A percentile compares a stretch with the other conserved stretches of the same genome.
Conservation (phyloP, 768 basidiomycete species). For the Cystobasidium ongulense region DNA sequence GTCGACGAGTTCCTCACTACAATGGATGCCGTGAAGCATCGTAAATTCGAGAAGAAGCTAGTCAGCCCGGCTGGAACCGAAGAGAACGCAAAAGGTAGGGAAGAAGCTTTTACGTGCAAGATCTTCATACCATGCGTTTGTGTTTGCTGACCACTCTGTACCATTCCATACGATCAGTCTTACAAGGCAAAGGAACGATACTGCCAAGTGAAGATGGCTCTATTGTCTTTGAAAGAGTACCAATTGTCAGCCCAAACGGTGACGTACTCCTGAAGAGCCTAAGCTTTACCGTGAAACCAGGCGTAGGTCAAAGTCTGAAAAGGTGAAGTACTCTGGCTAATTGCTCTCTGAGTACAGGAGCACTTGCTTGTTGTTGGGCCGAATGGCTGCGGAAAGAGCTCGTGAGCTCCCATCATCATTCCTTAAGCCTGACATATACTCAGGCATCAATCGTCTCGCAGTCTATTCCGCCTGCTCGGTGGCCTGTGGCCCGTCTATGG, state of each 20-base stretch:
- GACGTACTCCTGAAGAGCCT: slow-evolving; percentile 76
- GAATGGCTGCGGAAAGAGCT: slow-evolving; percentile 57
- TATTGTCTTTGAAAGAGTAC: slow-evolving; percentile 84
- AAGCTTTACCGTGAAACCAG: slow-evolving; percentile 80
- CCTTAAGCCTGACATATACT: not conserved
- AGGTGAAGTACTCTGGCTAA: not conserved
- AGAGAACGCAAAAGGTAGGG: slow-evolving; percentile 67
- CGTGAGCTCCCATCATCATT: not conserved
- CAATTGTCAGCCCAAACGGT: slow-evolving; percentile 91
- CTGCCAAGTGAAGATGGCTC: slow-evolving; percentile 65
- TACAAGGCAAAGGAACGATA: slow-evolving; percentile 67
- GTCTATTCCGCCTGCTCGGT: slow-evolving; percentile 89
- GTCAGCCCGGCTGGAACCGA: slow-evolving; percentile 55
- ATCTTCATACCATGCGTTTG: not conserved
- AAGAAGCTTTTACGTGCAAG: not conserved
- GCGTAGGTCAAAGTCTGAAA: slow-evolving; percentile 51
- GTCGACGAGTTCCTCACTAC: slow-evolving; percentile 82
- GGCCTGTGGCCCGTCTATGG: slow-evolving; percentile 87
- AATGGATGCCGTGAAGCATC: slow-evolving; percentile 73
- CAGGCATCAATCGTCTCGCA: slow-evolving; percentile 60
- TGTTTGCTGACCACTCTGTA: not conserved
- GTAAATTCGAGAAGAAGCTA: slow-evolving; percentile 79
- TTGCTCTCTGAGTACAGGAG: slow-evolving; percentile 52
- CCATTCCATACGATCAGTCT: slow-evolving; percentile 52
- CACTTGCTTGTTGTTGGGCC: slow-evolving; percentile 88